phyloP scores from a whole-genome alignment of 352 stramenopile genomes.

The Phytophthora syringae region DNA sequence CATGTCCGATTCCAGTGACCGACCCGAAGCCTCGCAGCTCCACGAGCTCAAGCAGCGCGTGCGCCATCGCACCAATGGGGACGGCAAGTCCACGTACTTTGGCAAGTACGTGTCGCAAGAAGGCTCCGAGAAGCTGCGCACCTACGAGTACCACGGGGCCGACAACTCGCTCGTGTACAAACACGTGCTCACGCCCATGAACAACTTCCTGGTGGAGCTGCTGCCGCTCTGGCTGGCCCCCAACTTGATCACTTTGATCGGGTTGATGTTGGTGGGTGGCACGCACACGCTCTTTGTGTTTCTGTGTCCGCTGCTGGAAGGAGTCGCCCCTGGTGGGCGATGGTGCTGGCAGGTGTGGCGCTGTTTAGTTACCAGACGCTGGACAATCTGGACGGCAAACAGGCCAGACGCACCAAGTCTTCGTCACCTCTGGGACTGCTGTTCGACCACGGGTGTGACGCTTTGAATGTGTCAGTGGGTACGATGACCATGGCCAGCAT shows the following conservation, averaged over 20 bases:
- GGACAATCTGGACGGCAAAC: slow-evolving; percentile 89
- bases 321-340: slow-evolving; percentile 77
- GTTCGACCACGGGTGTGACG: slow-evolving; percentile 88
- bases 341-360: slow-evolving; percentile 58
- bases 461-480: slow-evolving; percentile 83
- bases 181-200: slow-evolving; percentile 87
- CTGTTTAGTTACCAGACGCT: slow-evolving; percentile 87
- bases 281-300: slow-evolving; percentile 73
- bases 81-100: slow-evolving; percentile 89
- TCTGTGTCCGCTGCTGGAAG: slow-evolving; percentile 78
- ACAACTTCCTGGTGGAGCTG: slow-evolving; percentile 80
- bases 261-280: slow-evolving; percentile 65
- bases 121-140: slow-evolving; percentile 84
- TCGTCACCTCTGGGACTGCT: slow-evolving; percentile 83
- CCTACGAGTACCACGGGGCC: slow-evolving; percentile 86
- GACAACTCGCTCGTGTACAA: slow-evolving; percentile 92
- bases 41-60: slow-evolving; percentile 69
- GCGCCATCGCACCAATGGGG: slow-evolving; percentile 68
- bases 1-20: slow-evolving; percentile 24
- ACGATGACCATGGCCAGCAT: slow-evolving; percentile 85
- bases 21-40: slow-evolving; percentile 37
- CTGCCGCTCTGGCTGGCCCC: slow-evolving; percentile 83
- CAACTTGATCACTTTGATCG: slow-evolving; percentile 84
- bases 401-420: slow-evolving; percentile 78
- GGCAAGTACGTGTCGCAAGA: slow-evolving; percentile 89